Percentiles rank a stretch among this genome's conserved stretches.
Evolutionary conservation across 169 alveolate species (phyloP).

Genomic region (Eimeria maxima): DNA sequence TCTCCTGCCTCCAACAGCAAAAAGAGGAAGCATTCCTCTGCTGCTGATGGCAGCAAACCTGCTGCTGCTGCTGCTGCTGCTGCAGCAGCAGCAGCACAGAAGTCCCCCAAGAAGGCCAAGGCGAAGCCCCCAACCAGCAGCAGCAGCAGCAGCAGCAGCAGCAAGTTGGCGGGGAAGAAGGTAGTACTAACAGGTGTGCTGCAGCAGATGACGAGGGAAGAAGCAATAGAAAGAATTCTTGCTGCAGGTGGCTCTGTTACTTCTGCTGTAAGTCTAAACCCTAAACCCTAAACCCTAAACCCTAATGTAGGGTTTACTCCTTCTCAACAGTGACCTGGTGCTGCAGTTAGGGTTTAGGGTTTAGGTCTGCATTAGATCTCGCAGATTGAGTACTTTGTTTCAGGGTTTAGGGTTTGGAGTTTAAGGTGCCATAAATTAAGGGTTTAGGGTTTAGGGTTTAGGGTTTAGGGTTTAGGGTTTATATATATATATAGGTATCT

Average conservation of each 20-base stretch:
- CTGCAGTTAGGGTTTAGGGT: not conserved
- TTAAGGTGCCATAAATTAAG: not conserved
- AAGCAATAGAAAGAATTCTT: conserved; percentile 6
- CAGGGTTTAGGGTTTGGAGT: conserved; percentile 1
- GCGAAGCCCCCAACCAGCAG: not conserved
- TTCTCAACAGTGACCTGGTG: not conserved
- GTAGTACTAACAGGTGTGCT: conserved; percentile 80
- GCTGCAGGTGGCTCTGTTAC: conserved; percentile 71
- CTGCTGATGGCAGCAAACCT: conserved; percentile 19
- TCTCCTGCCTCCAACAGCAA: not conserved
- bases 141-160: not conserved
- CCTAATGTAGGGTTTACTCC: not conserved
- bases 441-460: conserved; percentile 4
- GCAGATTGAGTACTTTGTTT: not conserved
- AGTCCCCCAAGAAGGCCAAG: conserved; percentile 19
- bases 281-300: conserved; percentile 30
- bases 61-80: conserved; percentile 37
- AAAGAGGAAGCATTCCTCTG: not conserved
- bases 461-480: conserved; percentile 13
- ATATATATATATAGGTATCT: conserved; percentile 15
- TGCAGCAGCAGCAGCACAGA: conserved; percentile 43
- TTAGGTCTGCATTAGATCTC: not conserved
- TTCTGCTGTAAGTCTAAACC: conserved; percentile 57
- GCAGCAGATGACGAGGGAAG: conserved; percentile 66
- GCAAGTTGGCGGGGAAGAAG: conserved; percentile 59